Conservation (phyloP, 2,329 filamentous ascomycete genomes). For the Trichoderma sp. region DNA sequence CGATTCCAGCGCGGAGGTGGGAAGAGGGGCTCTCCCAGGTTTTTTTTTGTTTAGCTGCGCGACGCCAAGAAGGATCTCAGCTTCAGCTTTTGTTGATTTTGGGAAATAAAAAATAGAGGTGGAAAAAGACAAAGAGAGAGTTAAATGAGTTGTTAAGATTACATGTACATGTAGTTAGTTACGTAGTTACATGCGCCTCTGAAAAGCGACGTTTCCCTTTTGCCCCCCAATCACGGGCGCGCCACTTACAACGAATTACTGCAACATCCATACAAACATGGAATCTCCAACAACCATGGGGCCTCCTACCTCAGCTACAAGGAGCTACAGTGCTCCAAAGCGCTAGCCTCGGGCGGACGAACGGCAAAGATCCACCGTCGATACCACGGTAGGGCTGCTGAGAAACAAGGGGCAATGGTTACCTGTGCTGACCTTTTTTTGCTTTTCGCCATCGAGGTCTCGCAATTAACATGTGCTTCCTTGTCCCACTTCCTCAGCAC, state of each 20-base stretch:
- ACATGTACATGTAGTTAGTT: neutral
- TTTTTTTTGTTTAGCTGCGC: neutral
- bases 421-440: neutral
- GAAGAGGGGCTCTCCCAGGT: neutral
- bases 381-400: neutral
- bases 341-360: slow-evolving; percentile 3
- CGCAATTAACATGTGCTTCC: neutral
- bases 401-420: neutral
- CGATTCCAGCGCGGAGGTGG: slow-evolving; percentile 3
- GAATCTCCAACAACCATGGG: neutral
- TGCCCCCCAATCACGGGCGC: neutral
- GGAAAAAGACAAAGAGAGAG: neutral
- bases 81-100: neutral
- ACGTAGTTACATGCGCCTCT: neutral
- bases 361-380: slow-evolving; percentile 4
- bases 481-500: neutral
- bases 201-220: neutral
- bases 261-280: neutral
- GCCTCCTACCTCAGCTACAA: too few relatives aligned
- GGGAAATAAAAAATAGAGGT: neutral
- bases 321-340: neutral
- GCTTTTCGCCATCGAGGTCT: neutral
- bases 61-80: neutral
- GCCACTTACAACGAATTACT: neutral
- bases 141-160: neutral